Conservation (phyloP, 108 stramenopile genomes). For the Seminavis robusta region DNA sequence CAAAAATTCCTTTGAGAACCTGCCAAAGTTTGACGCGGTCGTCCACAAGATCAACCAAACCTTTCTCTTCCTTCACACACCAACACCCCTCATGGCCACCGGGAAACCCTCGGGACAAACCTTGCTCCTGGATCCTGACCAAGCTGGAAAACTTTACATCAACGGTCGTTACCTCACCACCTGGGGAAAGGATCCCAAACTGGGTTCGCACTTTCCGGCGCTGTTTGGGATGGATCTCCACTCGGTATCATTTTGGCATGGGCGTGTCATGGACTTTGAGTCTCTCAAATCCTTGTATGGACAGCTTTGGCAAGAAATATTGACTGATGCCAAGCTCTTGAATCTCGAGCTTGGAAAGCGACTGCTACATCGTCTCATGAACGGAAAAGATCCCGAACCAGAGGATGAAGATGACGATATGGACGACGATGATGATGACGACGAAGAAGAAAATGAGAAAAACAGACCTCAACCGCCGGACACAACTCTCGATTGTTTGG, state of each 20-base stretch:
- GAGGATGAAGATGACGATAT: slow-evolving; percentile 28
- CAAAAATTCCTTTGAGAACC: background rate
- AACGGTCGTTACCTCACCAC: slow-evolving; percentile 66
- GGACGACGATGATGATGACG: slow-evolving; percentile 30
- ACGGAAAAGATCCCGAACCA: slow-evolving; percentile 40
- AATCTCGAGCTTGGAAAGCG: slow-evolving; percentile 45
- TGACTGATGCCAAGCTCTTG: slow-evolving; percentile 56
- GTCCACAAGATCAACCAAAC: background rate
- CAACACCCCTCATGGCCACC: slow-evolving; percentile 36
- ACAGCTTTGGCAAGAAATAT: slow-evolving; percentile 54
- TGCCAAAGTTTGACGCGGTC: slow-evolving; percentile 14
- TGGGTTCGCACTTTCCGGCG: slow-evolving; percentile 51
- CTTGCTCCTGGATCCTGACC: slow-evolving; percentile 55
- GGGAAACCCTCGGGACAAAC: slow-evolving; percentile 59
- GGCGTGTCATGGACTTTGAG: slow-evolving; percentile 50
- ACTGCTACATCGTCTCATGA: slow-evolving; percentile 55
- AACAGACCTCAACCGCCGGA: too few relatives aligned
- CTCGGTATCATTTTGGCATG: slow-evolving; percentile 52
- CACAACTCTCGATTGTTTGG: slow-evolving; percentile 43
- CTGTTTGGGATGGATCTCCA: slow-evolving; percentile 79
- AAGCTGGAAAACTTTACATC: slow-evolving; percentile 66
- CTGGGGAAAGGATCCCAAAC: slow-evolving; percentile 41
- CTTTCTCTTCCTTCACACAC: slow-evolving; percentile 20
- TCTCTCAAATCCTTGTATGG: slow-evolving; percentile 33
- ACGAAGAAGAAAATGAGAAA: slow-evolving; percentile 6